Evolutionary conservation across 1,284 basidiomycete species (phyloP), one percentile per base, ranked within the genome.

Genomic region (Irpex sp.): DNA sequence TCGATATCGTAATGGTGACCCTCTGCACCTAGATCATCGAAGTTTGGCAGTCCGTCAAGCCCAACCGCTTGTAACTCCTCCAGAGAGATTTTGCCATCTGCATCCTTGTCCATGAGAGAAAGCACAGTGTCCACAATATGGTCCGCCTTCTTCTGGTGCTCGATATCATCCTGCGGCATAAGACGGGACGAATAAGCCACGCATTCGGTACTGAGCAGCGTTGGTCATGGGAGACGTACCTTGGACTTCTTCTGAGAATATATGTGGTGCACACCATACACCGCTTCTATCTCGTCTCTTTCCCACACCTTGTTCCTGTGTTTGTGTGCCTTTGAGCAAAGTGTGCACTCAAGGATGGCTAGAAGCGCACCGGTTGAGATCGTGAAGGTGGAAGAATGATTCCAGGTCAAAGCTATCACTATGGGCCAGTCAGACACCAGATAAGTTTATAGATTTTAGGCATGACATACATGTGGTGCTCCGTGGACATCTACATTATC

Each of bases 221-320:
- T 26, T 17, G 44, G 51, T 21, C 40, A 2, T 52, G 49, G 17
- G 17, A 19, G 37, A 44, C 7, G 38, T 62, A 84, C 89, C 81
- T 86, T 88, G 21, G 93, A 92, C 77, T 92, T 88, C 76, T 94
- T 91, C 77, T 93, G 88, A 19, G 94, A 93, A 70, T 94, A 94
- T 64, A 96, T 85, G 75, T 99, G 97, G 76, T 98, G 95, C 21
- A 99, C 92, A 63, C 97, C 97, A 71, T 97, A 97, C 52, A 97
- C 86, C 5, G 94, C 93, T 74, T 96, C 89, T 66, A 96, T 91
- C 76, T 96, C 93, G 65, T 88, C 86, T 63, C 82, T 79, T 75
- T 92, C 87, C 89, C 92, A 93, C 47, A 81, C 69, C 0, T 91
- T 87, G 70, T 93, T 84, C 34, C 89, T 91, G 67, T 5, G 48